Evolutionary conservation across 192 early-diverging fungal species (phyloP).

Genomic region (Rhizophlyctis rosea): DNA sequence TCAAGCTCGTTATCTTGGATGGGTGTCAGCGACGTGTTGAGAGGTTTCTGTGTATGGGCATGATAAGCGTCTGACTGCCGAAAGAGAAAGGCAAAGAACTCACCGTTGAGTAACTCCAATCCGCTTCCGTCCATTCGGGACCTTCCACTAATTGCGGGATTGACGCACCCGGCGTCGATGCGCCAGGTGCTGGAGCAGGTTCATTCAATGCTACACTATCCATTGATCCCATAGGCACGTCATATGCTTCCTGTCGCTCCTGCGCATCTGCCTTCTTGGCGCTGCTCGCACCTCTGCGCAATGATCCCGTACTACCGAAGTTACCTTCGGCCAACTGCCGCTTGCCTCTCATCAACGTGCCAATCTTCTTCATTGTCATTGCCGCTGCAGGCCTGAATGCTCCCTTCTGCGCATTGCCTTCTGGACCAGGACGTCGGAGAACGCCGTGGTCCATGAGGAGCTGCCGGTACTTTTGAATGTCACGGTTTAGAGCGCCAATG

Average conservation of each 20-base stretch:
- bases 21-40: conserved; percentile 32
- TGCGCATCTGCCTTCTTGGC: too few species aligned
- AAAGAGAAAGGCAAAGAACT: not conserved
- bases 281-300: too few species aligned
- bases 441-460: conserved; percentile 34
- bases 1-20: conserved; percentile 23
- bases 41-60: conserved; percentile 12
- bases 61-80: not conserved
- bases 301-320: too few species aligned
- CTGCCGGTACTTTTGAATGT: conserved; percentile 28
- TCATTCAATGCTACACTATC: too few species aligned
- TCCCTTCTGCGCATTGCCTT: conserved; percentile 12
- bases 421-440: conserved; percentile 38
- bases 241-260: too few species aligned
- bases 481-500: conserved; percentile 23
- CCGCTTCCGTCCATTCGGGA: conserved; percentile 19
- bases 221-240: too few species aligned
- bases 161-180: too few species aligned
- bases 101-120: conserved; percentile 26
- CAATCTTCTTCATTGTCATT: conserved; percentile 7
- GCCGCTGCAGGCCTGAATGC: not conserved
- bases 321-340: too few species aligned
- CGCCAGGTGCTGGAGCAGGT: too few species aligned
- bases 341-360: too few species aligned
- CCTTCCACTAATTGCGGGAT: too few species aligned